Conservation (phyloP, 306 rosid species). For the Senna tora region DNA sequence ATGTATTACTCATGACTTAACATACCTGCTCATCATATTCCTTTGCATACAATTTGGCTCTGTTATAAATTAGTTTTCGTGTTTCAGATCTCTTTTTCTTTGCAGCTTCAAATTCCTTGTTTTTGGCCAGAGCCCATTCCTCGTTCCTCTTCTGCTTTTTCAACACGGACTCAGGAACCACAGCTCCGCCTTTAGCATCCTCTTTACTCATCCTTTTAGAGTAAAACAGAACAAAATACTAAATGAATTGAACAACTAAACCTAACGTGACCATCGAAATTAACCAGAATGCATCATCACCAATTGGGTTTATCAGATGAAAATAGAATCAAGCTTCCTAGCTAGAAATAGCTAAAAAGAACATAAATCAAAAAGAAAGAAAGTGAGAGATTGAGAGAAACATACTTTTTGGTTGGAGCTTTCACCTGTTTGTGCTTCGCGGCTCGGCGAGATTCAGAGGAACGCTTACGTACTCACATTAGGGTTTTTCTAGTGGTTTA, state of each 20-base stretch:
- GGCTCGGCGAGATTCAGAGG: not conserved
- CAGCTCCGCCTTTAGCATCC: constrained; percentile 45
- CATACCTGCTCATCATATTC: constrained; percentile 66
- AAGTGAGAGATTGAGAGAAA: not conserved
- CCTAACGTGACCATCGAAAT: not conserved
- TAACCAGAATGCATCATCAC: not conserved
- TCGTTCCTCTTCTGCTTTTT: constrained; percentile 71
- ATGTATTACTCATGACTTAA: not conserved
- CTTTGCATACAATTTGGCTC: constrained; percentile 63
- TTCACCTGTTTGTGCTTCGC: not conserved
- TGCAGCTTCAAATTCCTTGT: constrained; percentile 38
- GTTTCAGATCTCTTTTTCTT: constrained; percentile 56
- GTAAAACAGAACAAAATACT: not conserved
- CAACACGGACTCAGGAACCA: constrained; percentile 72
- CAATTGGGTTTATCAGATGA: too few species aligned
- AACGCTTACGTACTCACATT: too few species aligned
- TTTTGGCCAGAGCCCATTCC: constrained; percentile 67
- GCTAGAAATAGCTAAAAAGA: too few species aligned
- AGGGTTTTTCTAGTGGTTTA: too few species aligned
- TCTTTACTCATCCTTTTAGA: constrained; percentile 52
- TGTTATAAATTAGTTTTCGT: constrained; percentile 61
- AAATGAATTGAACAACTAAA: not conserved
- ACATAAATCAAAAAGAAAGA: not conserved
- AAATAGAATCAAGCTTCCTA: too few species aligned
- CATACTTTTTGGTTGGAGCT: not conserved